A percentile compares a stretch with the other conserved stretches of the same genome.
phyloP scores from a whole-genome alignment of 805 yeast species.

The Torulaspora maleeae region DNA sequence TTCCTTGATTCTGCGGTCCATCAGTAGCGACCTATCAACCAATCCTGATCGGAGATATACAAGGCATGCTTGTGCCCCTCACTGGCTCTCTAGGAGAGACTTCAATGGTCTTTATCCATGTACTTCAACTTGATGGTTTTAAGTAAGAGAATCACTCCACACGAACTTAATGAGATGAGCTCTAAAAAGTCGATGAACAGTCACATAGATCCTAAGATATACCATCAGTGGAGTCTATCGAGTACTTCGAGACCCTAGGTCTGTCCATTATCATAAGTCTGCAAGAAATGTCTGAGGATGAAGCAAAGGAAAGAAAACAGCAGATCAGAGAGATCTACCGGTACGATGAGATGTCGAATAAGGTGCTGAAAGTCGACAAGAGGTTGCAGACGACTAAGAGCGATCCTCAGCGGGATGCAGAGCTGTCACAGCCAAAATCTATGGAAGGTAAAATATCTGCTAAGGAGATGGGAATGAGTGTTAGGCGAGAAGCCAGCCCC shows the following conservation, averaged over 20 bases:
- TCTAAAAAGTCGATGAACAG: not conserved
- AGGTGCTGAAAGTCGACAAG: constrained; percentile 59
- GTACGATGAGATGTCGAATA: constrained; percentile 72
- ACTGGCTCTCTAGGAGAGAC: too few species aligned
- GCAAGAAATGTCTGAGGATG: constrained; percentile 14
- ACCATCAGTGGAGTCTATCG: too few species aligned
- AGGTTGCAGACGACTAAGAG: constrained; percentile 43
- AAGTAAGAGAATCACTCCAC: not conserved
- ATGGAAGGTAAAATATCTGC: constrained; percentile 63
- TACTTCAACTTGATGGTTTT: not conserved
- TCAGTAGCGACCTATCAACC: constrained; percentile 2
- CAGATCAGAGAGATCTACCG: constrained; percentile 42
- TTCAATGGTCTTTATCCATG: not conserved
- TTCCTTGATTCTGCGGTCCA: constrained; percentile 4
- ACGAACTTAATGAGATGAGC: not conserved
- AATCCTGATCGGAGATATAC: not conserved
- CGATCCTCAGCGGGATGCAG: constrained; percentile 42
- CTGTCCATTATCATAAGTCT: too few species aligned
- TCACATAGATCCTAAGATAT: too few species aligned
- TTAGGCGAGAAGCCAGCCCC: constrained; percentile 16
- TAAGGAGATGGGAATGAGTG: constrained; percentile 61
- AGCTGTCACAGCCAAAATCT: constrained; percentile 62
- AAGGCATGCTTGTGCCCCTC: not conserved
- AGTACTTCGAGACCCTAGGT: too few species aligned
- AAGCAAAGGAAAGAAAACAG: constrained; percentile 14